Evolutionary conservation across 2,329 filamentous ascomycete species (phyloP), one percentile per base, ranked within the genome.

Genomic region (Exophiala phaeomuriformis): DNA sequence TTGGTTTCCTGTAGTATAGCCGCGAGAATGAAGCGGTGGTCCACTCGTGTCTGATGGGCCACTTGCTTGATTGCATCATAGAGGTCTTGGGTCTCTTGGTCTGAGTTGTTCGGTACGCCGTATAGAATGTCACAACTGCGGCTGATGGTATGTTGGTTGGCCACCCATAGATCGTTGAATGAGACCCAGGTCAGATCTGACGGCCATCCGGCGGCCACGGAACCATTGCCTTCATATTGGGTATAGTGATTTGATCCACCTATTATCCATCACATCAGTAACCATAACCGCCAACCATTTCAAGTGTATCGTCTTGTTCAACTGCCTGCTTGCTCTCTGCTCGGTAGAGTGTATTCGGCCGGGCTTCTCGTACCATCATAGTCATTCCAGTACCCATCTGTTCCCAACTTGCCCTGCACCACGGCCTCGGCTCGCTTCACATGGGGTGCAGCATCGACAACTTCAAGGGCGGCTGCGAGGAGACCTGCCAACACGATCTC

Each of bases 1-100:
- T 69, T 70, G 35, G 68, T 71, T 60, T 76, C 74, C 61, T 76
- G 73, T 62, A 76, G 67, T 33, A 75, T 63, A 43, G 72, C 67
- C 35, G 72, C 71, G 37, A 76, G 64, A 52, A 76, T 69, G 65
- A 73, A 71, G 35, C 69, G 66, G n/a, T 66, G 49, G 48, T 71
- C 67, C 6, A 76, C 63, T 36, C 65, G 64, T 5, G 67, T 65
- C 4, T 61, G 51, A 3, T 51, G 52, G 40, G 68, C 64, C 29
- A 69, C 57, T 42, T 59, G 46, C 27, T 66, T 52, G 57, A 76
- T 71, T 35, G 68, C 69, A 10, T 63, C 50, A 49, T 69, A 67
- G 55, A 75, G 66, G 45, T 68, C 63, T 28, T 63, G 58, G 10
- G 65, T 69, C 59, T 75, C 73, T 5, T 62, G 53, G 39, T 65